Conservation (phyloP, 2,329 filamentous ascomycete genomes). For the Colletotrichum acutatum region DNA sequence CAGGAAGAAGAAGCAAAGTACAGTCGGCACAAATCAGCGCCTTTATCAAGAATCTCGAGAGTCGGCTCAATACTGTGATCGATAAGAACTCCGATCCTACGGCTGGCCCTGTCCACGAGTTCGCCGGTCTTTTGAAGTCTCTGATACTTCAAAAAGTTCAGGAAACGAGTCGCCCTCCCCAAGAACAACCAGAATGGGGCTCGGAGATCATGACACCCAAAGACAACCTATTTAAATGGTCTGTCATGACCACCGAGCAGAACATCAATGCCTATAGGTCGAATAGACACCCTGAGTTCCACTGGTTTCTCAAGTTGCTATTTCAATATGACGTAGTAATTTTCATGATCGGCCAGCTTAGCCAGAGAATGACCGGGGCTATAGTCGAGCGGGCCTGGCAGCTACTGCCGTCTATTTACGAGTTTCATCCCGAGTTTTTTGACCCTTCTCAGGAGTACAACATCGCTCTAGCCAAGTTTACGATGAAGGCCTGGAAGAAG, state of each 20-base stretch:
- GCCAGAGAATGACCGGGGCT: slow-evolving; percentile 57
- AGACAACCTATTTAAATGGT: slow-evolving; percentile 66
- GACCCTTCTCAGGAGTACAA: slow-evolving; percentile 45
- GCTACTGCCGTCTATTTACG: slow-evolving; percentile 57
- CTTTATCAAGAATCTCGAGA: slow-evolving; percentile 54
- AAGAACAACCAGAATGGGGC: slow-evolving; percentile 59
- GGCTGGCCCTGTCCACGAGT: slow-evolving; percentile 62
- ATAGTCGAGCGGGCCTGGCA: slow-evolving; percentile 66
- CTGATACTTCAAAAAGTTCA: slow-evolving; percentile 60
- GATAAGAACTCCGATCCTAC: slow-evolving; percentile 60
- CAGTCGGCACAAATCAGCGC: slow-evolving; percentile 47
- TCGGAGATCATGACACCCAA: slow-evolving; percentile 59
- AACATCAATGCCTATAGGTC: slow-evolving; percentile 56
- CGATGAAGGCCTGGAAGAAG: slow-evolving; percentile 10
- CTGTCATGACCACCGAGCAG: slow-evolving; percentile 60
- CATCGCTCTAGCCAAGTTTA: slow-evolving; percentile 15
- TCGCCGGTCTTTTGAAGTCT: slow-evolving; percentile 57
- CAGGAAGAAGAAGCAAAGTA: slow-evolving; percentile 20
- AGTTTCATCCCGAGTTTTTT: slow-evolving; percentile 60
- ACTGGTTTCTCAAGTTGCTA: slow-evolving; percentile 64
- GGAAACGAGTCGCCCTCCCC: slow-evolving; percentile 57
- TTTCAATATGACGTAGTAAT: slow-evolving; percentile 68
- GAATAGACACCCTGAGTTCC: slow-evolving; percentile 52
- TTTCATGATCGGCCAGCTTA: slow-evolving; percentile 65
- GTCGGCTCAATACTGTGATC: slow-evolving; percentile 55